Evolutionary conservation across 495 filamentous ascomycete species (phyloP).

Genomic region (Talaromyces trachyspermus): DNA sequence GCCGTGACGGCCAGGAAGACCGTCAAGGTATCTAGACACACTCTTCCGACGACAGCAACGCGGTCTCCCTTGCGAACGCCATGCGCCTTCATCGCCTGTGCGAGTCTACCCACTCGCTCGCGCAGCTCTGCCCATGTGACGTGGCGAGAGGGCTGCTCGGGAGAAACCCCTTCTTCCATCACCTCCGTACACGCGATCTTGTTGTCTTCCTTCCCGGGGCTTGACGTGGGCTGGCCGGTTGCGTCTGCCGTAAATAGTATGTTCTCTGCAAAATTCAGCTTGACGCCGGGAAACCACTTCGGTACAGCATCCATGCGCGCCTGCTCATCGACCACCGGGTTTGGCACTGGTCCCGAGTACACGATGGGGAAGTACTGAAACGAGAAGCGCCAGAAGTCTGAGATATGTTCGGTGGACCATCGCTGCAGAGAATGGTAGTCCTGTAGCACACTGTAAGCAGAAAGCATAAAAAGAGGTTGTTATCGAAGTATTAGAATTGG

Average conservation of each 20-base stretch:
- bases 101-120: slow-evolving; percentile 42
- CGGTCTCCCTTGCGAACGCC: slow-evolving; percentile 64
- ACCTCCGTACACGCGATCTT: slow-evolving; percentile 65
- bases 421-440: too few relatives aligned
- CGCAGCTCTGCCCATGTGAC: slow-evolving; percentile 59
- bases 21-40: slow-evolving; percentile 60
- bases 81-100: slow-evolving; percentile 52
- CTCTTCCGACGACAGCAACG: slow-evolving; percentile 60
- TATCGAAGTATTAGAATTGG: too few relatives aligned
- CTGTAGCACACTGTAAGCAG: slow-evolving; percentile 54
- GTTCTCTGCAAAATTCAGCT: slow-evolving; percentile 76
- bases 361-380: slow-evolving; percentile 54
- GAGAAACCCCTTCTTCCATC: too few relatives aligned
- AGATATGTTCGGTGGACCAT: too few relatives aligned
- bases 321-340: slow-evolving; percentile 55
- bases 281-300: slow-evolving; percentile 51
- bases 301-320: slow-evolving; percentile 61
- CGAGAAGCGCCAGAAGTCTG: slow-evolving; percentile 58
- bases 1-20: slow-evolving; percentile 57
- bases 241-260: slow-evolving; percentile 41
- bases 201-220: slow-evolving; percentile 57
- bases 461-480: slow-evolving; percentile 61
- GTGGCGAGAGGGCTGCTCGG: too few relatives aligned
- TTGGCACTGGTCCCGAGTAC: slow-evolving; percentile 50
- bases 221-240: slow-evolving; percentile 17